Evolutionary conservation across 2,329 filamentous ascomycete species (phyloP).

Genomic region (Tolypocladium cylindrosporum): DNA sequence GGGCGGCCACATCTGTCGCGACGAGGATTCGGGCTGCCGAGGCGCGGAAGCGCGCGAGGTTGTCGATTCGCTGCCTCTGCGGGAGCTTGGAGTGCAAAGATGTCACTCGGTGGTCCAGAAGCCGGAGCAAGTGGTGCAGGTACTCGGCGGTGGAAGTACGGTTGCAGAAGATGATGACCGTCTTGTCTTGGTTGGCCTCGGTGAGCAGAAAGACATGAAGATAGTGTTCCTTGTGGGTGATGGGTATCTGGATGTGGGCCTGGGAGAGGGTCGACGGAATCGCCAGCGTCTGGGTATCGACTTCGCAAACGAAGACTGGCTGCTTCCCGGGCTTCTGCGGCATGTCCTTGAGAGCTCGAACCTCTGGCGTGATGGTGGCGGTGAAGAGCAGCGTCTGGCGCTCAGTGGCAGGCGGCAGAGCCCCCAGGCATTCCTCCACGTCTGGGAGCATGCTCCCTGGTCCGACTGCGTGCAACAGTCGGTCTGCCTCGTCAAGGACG

Average conservation of each 20-base stretch:
- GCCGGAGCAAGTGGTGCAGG: slow-evolving; percentile 76
- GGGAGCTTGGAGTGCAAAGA: slow-evolving; percentile 80
- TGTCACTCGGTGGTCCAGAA: slow-evolving; percentile 83
- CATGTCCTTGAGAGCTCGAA: slow-evolving; percentile 74
- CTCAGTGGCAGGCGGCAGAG: slow-evolving; percentile 64
- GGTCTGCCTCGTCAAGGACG: slow-evolving; percentile 92
- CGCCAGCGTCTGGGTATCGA: slow-evolving; percentile 64
- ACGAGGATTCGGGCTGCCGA: slow-evolving; percentile 81
- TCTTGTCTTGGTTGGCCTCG: slow-evolving; percentile 61
- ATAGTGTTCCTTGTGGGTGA: slow-evolving; percentile 91
- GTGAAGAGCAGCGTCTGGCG: slow-evolving; percentile 96
- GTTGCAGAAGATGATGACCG: slow-evolving; percentile 91
- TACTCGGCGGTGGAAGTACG: slow-evolving; percentile 80
- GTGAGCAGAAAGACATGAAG: slow-evolving; percentile 83
- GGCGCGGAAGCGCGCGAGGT: slow-evolving; percentile 85
- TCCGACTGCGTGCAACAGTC: slow-evolving; percentile 63
- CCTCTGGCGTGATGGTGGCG: slow-evolving; percentile 87
- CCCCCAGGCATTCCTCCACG: slow-evolving; percentile 76
- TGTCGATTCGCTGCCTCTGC: slow-evolving; percentile 76
- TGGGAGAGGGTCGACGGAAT: slow-evolving; percentile 75
- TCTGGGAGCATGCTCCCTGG: slow-evolving; percentile 89
- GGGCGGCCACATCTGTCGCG: slow-evolving; percentile 87
- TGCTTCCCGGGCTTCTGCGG: slow-evolving; percentile 58
- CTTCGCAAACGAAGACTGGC: slow-evolving; percentile 81
- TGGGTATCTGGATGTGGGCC: slow-evolving; percentile 76